A percentile compares a stretch with the other conserved stretches of the same genome.
Evolutionary conservation across 148 eudicot species (phyloP).

Genomic region (Pharnaceum exiguum): DNA sequence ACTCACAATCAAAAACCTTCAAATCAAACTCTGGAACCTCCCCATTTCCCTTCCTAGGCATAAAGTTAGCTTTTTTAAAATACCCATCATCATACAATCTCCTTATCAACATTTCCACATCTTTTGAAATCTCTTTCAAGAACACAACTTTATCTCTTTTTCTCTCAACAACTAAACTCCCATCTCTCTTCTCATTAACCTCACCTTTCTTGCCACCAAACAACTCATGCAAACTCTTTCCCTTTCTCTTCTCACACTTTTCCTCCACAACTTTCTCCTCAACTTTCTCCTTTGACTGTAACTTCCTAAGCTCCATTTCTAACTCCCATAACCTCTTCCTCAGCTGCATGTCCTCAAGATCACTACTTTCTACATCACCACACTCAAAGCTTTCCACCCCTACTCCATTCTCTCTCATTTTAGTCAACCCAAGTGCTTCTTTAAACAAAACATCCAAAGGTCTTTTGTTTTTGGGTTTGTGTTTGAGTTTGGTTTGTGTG

Average conservation of each 20-base stretch:
- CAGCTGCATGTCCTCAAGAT: slow-evolving; percentile 15
- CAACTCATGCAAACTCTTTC: too few relatives aligned
- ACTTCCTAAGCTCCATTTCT: slow-evolving; percentile 31
- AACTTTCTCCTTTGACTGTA: slow-evolving; percentile 15
- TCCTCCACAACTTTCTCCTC: too few relatives aligned
- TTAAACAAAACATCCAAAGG: slow-evolving; percentile 40
- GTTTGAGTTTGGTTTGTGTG: too few relatives aligned
- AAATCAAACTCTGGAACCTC: too few relatives aligned
- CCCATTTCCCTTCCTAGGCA: slow-evolving; percentile 26
- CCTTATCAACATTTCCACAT: slow-evolving; percentile 39
- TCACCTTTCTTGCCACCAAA: slow-evolving; percentile 8
- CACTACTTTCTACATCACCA: neutral
- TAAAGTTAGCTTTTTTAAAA: slow-evolving; percentile 40
- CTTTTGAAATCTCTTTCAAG: slow-evolving; percentile 46
- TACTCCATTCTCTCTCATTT: slow-evolving; percentile 11
- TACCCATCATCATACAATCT: slow-evolving; percentile 51
- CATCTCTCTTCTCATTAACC: slow-evolving; percentile 2
- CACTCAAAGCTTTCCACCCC: too few relatives aligned
- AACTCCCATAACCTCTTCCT: slow-evolving; percentile 33
- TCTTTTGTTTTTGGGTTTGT: slow-evolving; percentile 13
- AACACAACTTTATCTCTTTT: slow-evolving; percentile 21
- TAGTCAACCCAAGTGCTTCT: slow-evolving; percentile 49
- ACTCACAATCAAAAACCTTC: slow-evolving; percentile 40
- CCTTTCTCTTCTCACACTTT: neutral
- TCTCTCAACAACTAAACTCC: neutral